phyloP scores from a whole-genome alignment of 176 grass and related monocot genomes.

The Oryza longistaminata region DNA sequence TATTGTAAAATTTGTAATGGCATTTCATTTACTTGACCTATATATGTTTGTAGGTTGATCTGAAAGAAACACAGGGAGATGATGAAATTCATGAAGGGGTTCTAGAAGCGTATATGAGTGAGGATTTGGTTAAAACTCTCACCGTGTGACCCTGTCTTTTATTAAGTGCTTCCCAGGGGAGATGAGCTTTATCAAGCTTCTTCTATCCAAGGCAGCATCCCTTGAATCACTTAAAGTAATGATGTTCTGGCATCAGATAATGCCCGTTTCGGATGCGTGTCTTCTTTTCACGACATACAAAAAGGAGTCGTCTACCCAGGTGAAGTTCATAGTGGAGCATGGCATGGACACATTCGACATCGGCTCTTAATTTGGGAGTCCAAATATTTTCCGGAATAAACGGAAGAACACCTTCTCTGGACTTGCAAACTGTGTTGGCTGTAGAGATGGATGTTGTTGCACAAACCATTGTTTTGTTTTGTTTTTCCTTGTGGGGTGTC shows the following conservation, averaged over 20 bases:
- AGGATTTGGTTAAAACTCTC: slow-evolving; percentile 14
- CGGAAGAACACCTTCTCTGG: background rate
- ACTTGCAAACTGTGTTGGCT: background rate
- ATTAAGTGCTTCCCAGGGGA: background rate
- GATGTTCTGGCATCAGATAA: background rate
- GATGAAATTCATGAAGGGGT: background rate
- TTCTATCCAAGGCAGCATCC: slow-evolving; percentile 6
- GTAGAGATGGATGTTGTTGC: background rate
- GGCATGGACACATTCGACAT: background rate
- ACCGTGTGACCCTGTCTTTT: background rate
- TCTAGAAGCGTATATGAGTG: background rate
- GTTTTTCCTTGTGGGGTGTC: background rate
- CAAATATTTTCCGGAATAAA: background rate
- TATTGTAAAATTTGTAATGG: background rate
- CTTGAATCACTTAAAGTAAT: background rate
- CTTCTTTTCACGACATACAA: background rate
- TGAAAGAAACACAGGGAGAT: background rate
- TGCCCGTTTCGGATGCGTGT: background rate
- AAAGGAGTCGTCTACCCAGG: background rate
- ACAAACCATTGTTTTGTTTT: background rate
- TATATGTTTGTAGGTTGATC: background rate
- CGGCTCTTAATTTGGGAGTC: background rate
- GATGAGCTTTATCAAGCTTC: background rate
- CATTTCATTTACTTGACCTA: background rate
- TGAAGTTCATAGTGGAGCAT: background rate